Percentiles rank a stretch among this genome's conserved stretches.
These are phyloP conservation scores for Glebionis coronaria DNA, from an alignment of 129 eudicot species.

Conservation along the genomic window DNA sequence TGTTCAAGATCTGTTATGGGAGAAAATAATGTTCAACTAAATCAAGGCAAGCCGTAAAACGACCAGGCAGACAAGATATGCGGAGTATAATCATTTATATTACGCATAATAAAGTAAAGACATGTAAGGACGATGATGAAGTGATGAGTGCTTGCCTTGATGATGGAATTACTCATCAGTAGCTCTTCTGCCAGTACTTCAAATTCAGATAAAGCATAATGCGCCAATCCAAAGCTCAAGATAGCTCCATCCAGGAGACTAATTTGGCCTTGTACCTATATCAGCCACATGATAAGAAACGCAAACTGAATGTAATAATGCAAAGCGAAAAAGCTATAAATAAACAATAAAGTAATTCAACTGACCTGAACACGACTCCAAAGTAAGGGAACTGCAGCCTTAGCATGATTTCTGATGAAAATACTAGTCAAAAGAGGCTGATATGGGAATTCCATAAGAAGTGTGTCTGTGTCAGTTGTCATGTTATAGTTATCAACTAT, in stretches of 20 bases:
- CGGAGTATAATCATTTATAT: background rate
- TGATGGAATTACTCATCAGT: slow-evolving; percentile 87
- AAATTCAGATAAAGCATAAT: slow-evolving; percentile 89
- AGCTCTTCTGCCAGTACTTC: slow-evolving; percentile 96
- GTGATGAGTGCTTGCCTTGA: slow-evolving; percentile 52
- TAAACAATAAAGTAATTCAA: slow-evolving; percentile 4
- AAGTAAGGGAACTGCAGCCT: slow-evolving; percentile 91
- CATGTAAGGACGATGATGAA: slow-evolving; percentile 7
- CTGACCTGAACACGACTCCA: slow-evolving; percentile 98
- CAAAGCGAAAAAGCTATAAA: slow-evolving; percentile 2
- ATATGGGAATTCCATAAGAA: slow-evolving; percentile 78
- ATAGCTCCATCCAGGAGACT: slow-evolving; percentile 67
- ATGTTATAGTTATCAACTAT: slow-evolving; percentile 66
- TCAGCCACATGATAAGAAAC: slow-evolving; percentile 12
- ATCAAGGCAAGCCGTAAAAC: slow-evolving; percentile 8
- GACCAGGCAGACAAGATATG: slow-evolving; percentile 6
- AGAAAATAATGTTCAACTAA: background rate
- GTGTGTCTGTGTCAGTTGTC: slow-evolving; percentile 82
- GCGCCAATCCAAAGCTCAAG: slow-evolving; percentile 94
- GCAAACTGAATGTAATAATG: background rate
- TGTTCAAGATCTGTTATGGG: background rate
- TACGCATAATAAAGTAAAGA: background rate
- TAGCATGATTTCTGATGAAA: slow-evolving; percentile 60
- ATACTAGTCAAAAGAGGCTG: slow-evolving; percentile 92
- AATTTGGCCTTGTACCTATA: slow-evolving; percentile 95